Evolutionary conservation across 1,139 yeast species (phyloP).

Genomic region (Geotrichum armillariae): DNA sequence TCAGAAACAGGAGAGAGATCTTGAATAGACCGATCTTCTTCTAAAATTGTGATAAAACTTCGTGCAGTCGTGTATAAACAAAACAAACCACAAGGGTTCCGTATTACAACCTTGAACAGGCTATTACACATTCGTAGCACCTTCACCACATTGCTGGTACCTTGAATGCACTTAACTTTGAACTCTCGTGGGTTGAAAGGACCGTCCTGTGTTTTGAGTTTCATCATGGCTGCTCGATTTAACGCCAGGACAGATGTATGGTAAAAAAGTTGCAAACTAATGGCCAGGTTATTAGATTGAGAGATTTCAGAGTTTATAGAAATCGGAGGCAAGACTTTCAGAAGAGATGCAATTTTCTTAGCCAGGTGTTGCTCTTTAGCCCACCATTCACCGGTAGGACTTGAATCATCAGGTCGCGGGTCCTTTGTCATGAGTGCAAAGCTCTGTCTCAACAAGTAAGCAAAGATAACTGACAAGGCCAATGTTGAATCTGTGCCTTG

Average conservation of each 20-base stretch:
- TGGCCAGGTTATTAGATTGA: slow-evolving; percentile 13
- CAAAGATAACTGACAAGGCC: slow-evolving; percentile 16
- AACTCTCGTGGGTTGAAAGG: slow-evolving; percentile 24
- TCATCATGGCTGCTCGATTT: slow-evolving; percentile 23
- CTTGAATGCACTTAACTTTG: slow-evolving; percentile 26
- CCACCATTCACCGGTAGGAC: slow-evolving; percentile 29
- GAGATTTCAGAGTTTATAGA: slow-evolving; percentile 10
- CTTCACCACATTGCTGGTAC: slow-evolving; percentile 28
- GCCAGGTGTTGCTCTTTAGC: slow-evolving; percentile 24
- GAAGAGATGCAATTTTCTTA: slow-evolving; percentile 21
- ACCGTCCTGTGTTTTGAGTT: slow-evolving; percentile 17
- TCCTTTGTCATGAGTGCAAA: slow-evolving; percentile 17
- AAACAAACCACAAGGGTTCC: slow-evolving; percentile 27
- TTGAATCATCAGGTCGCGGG: slow-evolving; percentile 19
- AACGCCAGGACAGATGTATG: slow-evolving; percentile 29
- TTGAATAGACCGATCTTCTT: slow-evolving; percentile 21
- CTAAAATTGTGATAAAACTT: slow-evolving; percentile 29
- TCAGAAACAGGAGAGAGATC: slow-evolving; percentile 4
- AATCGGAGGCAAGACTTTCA: slow-evolving; percentile 22
- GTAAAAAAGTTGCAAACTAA: slow-evolving; percentile 26
- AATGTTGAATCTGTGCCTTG: slow-evolving; percentile 7
- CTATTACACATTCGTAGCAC: slow-evolving; percentile 27
- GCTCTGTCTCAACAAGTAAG: slow-evolving; percentile 17
- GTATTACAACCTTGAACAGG: slow-evolving; percentile 20
- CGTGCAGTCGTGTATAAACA: slow-evolving; percentile 31